Evolutionary conservation across 805 yeast species (phyloP), one percentile per base, ranked within the genome.

Genomic region (Wickerhamiella australiensis): DNA sequence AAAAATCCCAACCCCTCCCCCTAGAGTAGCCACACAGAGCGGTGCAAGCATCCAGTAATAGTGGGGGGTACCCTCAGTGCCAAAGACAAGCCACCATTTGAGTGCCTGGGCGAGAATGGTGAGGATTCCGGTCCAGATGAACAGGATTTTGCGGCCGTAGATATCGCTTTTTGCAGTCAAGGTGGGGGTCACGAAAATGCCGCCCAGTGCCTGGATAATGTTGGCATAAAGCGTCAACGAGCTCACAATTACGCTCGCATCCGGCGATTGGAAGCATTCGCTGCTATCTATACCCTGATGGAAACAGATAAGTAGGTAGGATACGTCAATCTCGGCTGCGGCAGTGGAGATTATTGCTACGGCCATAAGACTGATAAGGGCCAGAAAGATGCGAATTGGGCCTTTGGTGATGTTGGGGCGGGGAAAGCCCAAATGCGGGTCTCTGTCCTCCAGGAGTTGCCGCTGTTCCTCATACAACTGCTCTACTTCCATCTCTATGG

Each of bases 31-130:
- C 13, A 58, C 40, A n/a, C 54, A 21, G 2, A 53, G 41, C 15
- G 62, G 60, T 5, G 52, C 47, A 38, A 58, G 38, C 45, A 59
- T 50, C 56, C 57, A 52, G 55, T 56, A 57, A 53, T 54, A 54
- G 18, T 54, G 53, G 25, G 42, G 33, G 2, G 56, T 52, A 27
- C 49, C 49, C 23, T 27, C 37, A 31, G 50, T 21, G 33, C 54
- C 56, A 47, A 58, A 59, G 21, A 56, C 59, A 25, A 59, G 43
- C 44, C 45, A 58, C 57, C 56, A 59, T 18, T 52, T 44, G 20
- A 42, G n/a, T 11, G 46, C 15, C 36, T 53, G 53, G 27, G 54
- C 42, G 17, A 43, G 36, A 5, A 50, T 49, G 13, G 54, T 47
- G 6, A 40, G 12, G 9, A 31, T 6, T 51, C 53, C 44, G 3